Conservation (phyloP, 805 yeast species). For the Ogataea corticis region DNA sequence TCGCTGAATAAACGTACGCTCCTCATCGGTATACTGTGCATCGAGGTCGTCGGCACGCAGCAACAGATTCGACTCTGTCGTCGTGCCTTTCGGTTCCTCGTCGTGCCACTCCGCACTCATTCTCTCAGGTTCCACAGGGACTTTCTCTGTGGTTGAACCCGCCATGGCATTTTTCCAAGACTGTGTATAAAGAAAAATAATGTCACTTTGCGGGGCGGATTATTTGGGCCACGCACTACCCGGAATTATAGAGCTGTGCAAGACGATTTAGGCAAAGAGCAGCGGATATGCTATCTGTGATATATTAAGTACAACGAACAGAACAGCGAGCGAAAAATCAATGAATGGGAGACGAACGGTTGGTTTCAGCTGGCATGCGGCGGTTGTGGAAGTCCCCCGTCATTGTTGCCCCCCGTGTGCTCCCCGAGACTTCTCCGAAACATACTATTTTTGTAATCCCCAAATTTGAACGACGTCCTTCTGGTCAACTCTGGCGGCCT, state of each 20-base stretch:
- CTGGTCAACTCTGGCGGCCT: background rate
- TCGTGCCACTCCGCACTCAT: too few species aligned
- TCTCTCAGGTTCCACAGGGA: too few species aligned
- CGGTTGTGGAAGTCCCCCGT: too few species aligned
- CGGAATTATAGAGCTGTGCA: background rate
- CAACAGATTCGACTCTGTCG: too few species aligned
- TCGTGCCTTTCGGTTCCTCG: constrained; percentile 8
- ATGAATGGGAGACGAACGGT: background rate
- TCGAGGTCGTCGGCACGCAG: constrained; percentile 18
- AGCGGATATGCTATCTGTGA: background rate
- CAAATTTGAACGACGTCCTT: constrained; percentile 26
- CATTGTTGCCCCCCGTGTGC: too few species aligned
- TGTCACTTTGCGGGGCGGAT: background rate
- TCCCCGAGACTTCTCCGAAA: constrained; percentile 25
- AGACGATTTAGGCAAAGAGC: background rate
- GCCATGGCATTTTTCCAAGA: too few species aligned
- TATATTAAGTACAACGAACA: too few species aligned
- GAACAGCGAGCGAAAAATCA: background rate
- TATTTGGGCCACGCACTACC: background rate
- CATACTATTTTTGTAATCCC: constrained; percentile 29
- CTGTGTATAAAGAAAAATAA: too few species aligned
- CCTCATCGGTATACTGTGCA: constrained; percentile 27
- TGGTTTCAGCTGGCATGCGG: too few species aligned
- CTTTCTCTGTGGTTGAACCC: too few species aligned
- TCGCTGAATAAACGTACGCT: constrained; percentile 9